phyloP scores from a whole-genome alignment of 2,329 filamentous ascomycete genomes.

The Alternaria sp. region DNA sequence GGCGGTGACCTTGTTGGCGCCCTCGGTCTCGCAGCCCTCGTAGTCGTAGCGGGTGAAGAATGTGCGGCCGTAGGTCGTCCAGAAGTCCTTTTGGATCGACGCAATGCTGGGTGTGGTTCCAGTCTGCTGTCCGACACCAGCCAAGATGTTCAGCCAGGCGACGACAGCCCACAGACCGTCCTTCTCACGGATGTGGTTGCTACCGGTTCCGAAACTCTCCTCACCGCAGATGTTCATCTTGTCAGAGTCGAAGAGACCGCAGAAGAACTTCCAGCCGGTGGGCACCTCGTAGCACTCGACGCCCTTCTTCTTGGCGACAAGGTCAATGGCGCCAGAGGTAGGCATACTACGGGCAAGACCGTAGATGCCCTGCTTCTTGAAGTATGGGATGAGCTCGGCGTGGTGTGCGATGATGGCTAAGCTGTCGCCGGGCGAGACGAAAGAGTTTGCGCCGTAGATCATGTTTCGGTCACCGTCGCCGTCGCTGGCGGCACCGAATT shows the following conservation, averaged over 20 bases:
- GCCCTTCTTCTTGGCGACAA: slow-evolving; percentile 93
- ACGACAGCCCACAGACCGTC: slow-evolving; percentile 97
- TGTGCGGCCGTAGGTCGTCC: slow-evolving; percentile 92
- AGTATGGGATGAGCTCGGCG: slow-evolving; percentile 95
- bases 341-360: slow-evolving; percentile 97
- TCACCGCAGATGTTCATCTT: slow-evolving; percentile 99
- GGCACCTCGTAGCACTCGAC: slow-evolving; percentile 95
- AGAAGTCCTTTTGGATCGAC: slow-evolving; percentile 97
- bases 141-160: slow-evolving; percentile 98
- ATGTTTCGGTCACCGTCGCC: slow-evolving; percentile 99
- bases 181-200: slow-evolving; percentile 99
- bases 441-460: slow-evolving; percentile 97
- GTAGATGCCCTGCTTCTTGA: slow-evolving; percentile 95
- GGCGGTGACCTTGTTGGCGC: slow-evolving; percentile 86
- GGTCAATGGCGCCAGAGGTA: slow-evolving; percentile 91
- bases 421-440: slow-evolving; percentile 96
- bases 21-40: slow-evolving; percentile 90
- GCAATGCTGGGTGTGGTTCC: slow-evolving; percentile 87
- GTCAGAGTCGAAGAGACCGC: slow-evolving; percentile 93
- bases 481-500: slow-evolving; percentile 95
- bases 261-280: slow-evolving; percentile 99
- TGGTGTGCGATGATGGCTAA: slow-evolving; percentile 98
- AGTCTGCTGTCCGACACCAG: slow-evolving; percentile 84
- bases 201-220: slow-evolving; percentile 97
- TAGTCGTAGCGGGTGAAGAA: slow-evolving; percentile 99